Base-by-base conservation (phyloP, 345 rosid species). In the Euclidium syriacum region DNA sequence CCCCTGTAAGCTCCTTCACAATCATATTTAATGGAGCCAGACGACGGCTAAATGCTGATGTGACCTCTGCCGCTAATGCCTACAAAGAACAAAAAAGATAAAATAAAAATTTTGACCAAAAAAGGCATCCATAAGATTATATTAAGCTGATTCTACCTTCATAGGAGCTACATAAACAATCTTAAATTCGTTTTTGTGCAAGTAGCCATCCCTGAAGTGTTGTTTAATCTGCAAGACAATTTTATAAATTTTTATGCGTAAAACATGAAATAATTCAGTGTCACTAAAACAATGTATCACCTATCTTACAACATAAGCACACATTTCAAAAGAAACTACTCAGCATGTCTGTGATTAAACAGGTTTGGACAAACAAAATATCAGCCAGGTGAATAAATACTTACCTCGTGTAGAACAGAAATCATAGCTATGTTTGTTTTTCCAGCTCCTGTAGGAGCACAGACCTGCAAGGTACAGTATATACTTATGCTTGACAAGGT, bases 371-470 rank as follows among this genome's bases (percentile, higher is more conserved):
- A 33, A 43, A 50, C 23, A 42, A 58, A 32, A 52, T 39, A 50
- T 26, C 3, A 71, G 54, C 52, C 61, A 52, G 50, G 9, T 30
- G 36, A 75, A 18, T 50, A 10, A 27, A 20, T 34, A 36, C 61
- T 46, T 51, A 89, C 98, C 94, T 92, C 96, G 46, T 92, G 98
- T 54, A 92, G 78, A 65, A 92, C 78, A 53, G 98, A 85, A 44
- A 92, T 81, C 98, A 92, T 86, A 30, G 98, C 96, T 69, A 92
- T 92, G 73, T 92, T 92, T 72, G 98, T 89, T 79, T 92, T 92
- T 10, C 98, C 98, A 60, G 98, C 98, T 67, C 98, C 98, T 35
- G 98, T 92, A n/a, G 98, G 98, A 54, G 98, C 98, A 80, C 98
- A 92, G 65, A 92, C 98, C 98, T 92, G 78, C 70, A 78, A 62